Base-by-base conservation (phyloP, 2,329 filamentous ascomycete species). In the Sphaerulina vaccinii region DNA sequence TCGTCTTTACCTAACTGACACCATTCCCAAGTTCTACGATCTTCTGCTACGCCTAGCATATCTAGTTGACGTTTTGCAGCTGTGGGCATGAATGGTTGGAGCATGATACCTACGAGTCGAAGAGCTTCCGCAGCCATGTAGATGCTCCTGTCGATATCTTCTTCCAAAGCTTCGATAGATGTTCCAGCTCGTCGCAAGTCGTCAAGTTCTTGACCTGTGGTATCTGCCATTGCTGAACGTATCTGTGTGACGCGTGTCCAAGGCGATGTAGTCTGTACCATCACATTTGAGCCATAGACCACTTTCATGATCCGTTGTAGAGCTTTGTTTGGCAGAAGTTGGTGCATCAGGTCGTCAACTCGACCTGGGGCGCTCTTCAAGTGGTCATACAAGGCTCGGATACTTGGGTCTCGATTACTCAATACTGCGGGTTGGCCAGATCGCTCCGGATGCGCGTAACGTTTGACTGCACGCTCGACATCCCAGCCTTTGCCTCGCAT, bases 81-180 rank as follows among this genome's bases (percentile, higher is more conserved):
- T 35, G 74, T 77, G 0, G 93, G 93, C 80, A 99, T 95, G 65
- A 91, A 88, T 1, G 93, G 90, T 69, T 96, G 91, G 38, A 99
- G 74, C 40, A 97, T 75, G 61, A 99, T 96, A 11, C 85, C 89
- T 0, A 79, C 76, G 19, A 96, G 82, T 32, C 93, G 86, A 40
- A 96, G 68, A 3, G 86, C 81, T 71, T 99, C 93, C 7, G 85
- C 81, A 37, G 79, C 76, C 37, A 86, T 77, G 68, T 82, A 96
- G 22, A 99, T 76, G 32, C 80, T 78, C 60, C 77, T 75, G 58
- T 85, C 73, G 13, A 85, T 71, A 2, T 77, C 69, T 38, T 49
- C 65, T 63, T 58, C 68, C 63, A 59, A 65, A 57, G 54, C 63
- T 58, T 55, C 66, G 51, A 32, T 62, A 54, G 37, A 56, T 56